Conservation (phyloP, 176 grass and related monocot species). For the Oryza glaberrima region DNA sequence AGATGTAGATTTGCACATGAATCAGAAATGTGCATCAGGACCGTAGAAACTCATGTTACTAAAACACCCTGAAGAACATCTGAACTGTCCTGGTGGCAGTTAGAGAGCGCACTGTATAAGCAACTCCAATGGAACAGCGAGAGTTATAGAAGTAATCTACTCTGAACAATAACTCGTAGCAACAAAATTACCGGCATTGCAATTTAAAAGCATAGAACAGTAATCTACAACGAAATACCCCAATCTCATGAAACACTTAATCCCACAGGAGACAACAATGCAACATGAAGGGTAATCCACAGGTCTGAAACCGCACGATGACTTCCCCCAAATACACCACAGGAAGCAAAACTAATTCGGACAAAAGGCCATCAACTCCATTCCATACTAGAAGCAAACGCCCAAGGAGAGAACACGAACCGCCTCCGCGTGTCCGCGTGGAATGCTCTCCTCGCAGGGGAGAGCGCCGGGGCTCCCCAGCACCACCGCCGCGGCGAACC, state of each 20-base stretch:
- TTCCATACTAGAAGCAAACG: not conserved
- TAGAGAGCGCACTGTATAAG: not conserved
- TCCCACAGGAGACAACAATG: not conserved
- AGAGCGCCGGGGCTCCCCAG: slow-evolving; percentile 7
- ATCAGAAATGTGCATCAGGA: not conserved
- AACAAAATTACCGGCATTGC: not conserved
- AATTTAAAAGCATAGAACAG: not conserved
- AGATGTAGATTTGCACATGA: not conserved
- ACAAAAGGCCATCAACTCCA: not conserved
- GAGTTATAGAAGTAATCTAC: not conserved
- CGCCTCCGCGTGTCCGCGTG: slow-evolving; percentile 31
- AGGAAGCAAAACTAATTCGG: not conserved
- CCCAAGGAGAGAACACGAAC: slow-evolving; percentile 25
- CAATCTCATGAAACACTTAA: not conserved
- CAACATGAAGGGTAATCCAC: not conserved
- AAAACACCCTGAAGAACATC: not conserved
- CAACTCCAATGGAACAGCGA: not conserved
- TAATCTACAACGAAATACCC: not conserved
- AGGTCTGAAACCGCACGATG: not conserved
- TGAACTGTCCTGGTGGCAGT: not conserved
- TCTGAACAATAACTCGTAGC: not conserved
- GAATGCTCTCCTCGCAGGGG: slow-evolving; percentile 9
- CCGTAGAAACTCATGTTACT: not conserved
- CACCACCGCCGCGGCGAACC: slow-evolving; percentile 11
- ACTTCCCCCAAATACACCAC: not conserved